phyloP scores from a whole-genome alignment of 768 basidiomycete species.

The Megacollybia marginata region DNA sequence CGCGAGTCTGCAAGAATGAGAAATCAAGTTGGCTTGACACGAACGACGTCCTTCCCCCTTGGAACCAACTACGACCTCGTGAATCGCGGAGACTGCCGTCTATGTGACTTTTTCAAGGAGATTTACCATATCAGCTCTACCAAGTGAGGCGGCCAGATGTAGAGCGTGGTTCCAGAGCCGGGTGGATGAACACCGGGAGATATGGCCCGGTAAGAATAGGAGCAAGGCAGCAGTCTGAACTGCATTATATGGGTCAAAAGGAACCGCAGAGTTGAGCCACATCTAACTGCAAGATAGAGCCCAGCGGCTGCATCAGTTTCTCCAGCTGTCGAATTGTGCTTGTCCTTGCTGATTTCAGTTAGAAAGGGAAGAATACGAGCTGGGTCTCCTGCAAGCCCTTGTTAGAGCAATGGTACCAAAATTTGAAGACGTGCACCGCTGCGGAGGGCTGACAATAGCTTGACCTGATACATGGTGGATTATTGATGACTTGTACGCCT shows the following conservation, averaged over 20 bases:
- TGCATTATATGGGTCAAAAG: conserved; percentile 16
- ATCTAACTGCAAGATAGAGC: conserved; percentile 77
- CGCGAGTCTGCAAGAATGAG: conserved; percentile 54
- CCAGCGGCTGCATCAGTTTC: conserved; percentile 65
- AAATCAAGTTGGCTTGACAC: conserved; percentile 27
- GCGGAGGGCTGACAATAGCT: conserved; percentile 53
- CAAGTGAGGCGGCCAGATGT: conserved; percentile 63
- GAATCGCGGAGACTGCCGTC: conserved; percentile 71
- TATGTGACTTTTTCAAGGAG: conserved; percentile 65
- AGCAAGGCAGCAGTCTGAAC: conserved; percentile 63
- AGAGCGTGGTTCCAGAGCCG: conserved; percentile 69
- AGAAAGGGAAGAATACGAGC: conserved; percentile 76
- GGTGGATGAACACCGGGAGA: conserved; percentile 72
- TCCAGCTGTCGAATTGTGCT: conserved; percentile 37
- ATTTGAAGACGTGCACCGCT: conserved; percentile 34
- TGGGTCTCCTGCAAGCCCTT: conserved; percentile 50
- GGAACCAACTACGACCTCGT: conserved; percentile 68
- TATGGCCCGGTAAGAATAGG: conserved; percentile 65
- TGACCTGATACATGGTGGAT: conserved; percentile 62
- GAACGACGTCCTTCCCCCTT: conserved; percentile 54
- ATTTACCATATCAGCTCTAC: conserved; percentile 63
- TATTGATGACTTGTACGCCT: no score
- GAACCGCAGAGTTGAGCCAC: conserved; percentile 28
- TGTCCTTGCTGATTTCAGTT: conserved; percentile 66
- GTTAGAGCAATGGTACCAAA: background rate